phyloP scores from a whole-genome alignment of 345 rosid genomes.

The Hirschfeldia incana region DNA sequence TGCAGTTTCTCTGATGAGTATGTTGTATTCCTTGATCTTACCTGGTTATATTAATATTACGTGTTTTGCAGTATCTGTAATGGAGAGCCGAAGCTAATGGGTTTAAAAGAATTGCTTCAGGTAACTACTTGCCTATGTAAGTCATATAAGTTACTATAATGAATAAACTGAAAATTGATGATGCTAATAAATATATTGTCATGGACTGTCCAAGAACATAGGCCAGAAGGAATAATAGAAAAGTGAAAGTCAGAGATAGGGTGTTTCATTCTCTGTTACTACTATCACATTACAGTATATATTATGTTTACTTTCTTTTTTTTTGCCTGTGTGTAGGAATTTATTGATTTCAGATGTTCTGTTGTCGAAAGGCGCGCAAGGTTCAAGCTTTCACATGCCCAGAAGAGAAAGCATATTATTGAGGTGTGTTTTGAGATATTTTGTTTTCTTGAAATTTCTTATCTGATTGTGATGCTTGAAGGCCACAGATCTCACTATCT shows the following conservation, averaged over 20 bases:
- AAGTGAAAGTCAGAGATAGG: too few relatives aligned
- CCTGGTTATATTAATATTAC: conserved; percentile 4
- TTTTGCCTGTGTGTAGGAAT: conserved; percentile 52
- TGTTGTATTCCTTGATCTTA: conserved; percentile 17
- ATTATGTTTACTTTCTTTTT: background rate
- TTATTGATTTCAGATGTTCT: conserved; percentile 90
- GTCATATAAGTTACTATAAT: background rate
- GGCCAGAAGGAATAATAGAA: background rate
- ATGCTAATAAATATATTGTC: background rate
- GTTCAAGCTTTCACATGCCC: conserved; percentile 83
- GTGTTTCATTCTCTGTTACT: conserved; percentile 3
- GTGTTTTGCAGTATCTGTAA: conserved; percentile 64
- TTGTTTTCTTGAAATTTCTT: background rate
- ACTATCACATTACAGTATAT: background rate
- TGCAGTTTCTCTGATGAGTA: conserved; percentile 6
- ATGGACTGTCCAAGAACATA: conserved; percentile 8
- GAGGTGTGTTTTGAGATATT: conserved; percentile 56
- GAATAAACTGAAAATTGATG: conserved; percentile 4
- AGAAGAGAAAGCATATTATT: conserved; percentile 79
- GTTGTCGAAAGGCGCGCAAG: conserved; percentile 86
- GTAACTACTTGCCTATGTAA: conserved; percentile 44
- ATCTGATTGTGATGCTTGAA: conserved; percentile 6
- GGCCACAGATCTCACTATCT: conserved; percentile 10
- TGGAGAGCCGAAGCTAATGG: conserved; percentile 94
- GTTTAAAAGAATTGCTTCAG: conserved; percentile 87